Base-by-base conservation (phyloP, 768 basidiomycete species). In the Neoboletus brunneissimus region DNA sequence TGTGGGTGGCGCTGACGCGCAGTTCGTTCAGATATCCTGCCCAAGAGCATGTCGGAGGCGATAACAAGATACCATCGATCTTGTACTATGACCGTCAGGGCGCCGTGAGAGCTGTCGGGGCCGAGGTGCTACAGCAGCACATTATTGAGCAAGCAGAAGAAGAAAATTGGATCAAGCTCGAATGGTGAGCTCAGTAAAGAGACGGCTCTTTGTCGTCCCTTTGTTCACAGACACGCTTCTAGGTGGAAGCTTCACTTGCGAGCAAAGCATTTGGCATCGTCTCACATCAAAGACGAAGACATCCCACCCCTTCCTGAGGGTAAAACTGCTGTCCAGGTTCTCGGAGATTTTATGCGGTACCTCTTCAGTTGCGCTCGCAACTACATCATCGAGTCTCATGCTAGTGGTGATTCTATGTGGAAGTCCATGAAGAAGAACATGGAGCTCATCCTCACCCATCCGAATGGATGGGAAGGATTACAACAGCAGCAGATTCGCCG, bases 21-120 rank as follows among this genome's bases (percentile, higher is more conserved):
- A 3, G 2, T n/a, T n/a, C n/a, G n/a, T n/a, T 55, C 18, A 81
- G 74, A 58, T 81, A 75, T 54, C 81, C 79, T 6, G 76, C 73
- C 1, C 79, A 79, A 55, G 76, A 78, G 18, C 67, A 73, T 4
- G 67, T 74, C n/a, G 76, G 76, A 4, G 76, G 77, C 5, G 76
- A 80, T 51, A 75, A 72, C 23, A 82, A 81, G 55, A 78, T 82
- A 41, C 81, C 79, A 0, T 77, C 79, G 0, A 67, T 80, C 32
- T 54, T 82, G 15, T 78, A 77, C 55, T 82, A 82, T 56, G 79
- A 80, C 54, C 51, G 58, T 10, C 56, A 69, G n/a, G 80, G 78
- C 2, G 35, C 38, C 0, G 67, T 76, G 4, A 71, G 63, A 37
- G 81, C 80, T 0, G 66, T 75, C 5, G 81, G 81, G 0, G 79